Evolutionary conservation across 2,329 filamentous ascomycete species (phyloP).

Genomic region (Phaeosphaeriaceae sp.): DNA sequence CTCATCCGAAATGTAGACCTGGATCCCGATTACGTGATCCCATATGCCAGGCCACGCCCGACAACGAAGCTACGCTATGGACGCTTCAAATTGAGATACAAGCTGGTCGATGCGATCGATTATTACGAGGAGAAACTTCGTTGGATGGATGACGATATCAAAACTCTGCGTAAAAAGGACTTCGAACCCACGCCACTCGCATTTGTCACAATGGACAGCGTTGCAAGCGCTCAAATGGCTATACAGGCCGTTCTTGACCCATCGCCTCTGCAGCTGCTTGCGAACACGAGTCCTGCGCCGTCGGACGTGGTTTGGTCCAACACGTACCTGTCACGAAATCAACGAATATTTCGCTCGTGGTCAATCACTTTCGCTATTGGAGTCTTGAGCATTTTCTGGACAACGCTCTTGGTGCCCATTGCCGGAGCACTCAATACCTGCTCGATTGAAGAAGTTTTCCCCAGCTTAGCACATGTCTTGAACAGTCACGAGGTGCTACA

Average conservation of each 20-base stretch:
- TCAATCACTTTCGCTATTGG: constrained; percentile 82
- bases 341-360: constrained; percentile 82
- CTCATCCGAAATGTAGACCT: constrained; percentile 63
- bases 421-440: constrained; percentile 83
- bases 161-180: constrained; percentile 72
- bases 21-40: constrained; percentile 50
- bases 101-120: constrained; percentile 87
- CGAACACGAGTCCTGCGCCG: constrained; percentile 85
- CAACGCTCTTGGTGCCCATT: constrained; percentile 79
- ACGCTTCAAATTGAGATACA: constrained; percentile 73
- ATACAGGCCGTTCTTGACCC: constrained; percentile 94
- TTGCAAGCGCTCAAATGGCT: constrained; percentile 91
- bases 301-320: constrained; percentile 95
- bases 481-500: constrained; percentile 72
- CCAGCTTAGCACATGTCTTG: constrained; percentile 73
- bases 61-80: constrained; percentile 81
- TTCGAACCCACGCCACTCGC: constrained; percentile 84
- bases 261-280: constrained; percentile 82
- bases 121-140: constrained; percentile 90
- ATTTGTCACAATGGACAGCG: constrained; percentile 97
- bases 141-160: constrained; percentile 78
- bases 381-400: constrained; percentile 86
- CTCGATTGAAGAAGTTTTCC: constrained; percentile 77
- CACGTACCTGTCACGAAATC: constrained; percentile 79
- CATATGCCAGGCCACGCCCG: constrained; percentile 64